A percentile compares a stretch with the other conserved stretches of the same genome.
phyloP scores from a whole-genome alignment of 495 filamentous ascomycete species.

The Diplogelasinospora grovesii region DNA sequence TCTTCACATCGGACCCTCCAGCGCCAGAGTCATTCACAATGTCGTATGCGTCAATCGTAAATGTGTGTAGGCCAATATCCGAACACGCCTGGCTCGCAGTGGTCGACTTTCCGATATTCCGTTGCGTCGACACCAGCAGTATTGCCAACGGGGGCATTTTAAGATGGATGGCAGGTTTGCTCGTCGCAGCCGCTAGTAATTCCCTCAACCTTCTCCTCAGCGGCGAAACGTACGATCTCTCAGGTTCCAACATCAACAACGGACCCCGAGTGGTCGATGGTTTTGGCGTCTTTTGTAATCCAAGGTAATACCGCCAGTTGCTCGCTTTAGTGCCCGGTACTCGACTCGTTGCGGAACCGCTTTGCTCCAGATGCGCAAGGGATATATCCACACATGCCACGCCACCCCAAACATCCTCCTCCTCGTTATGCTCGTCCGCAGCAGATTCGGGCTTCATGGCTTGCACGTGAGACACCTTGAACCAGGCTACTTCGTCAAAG shows the following conservation, averaged over 20 bases:
- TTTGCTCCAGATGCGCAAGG: slow-evolving; percentile 79
- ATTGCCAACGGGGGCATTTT: slow-evolving; percentile 83
- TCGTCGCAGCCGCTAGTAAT: slow-evolving; percentile 80
- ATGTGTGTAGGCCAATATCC: slow-evolving; percentile 86
- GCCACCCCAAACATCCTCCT: slow-evolving; percentile 73
- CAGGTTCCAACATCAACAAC: slow-evolving; percentile 30
- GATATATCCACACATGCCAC: slow-evolving; percentile 75
- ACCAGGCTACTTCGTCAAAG: slow-evolving; percentile 76
- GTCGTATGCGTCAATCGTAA: slow-evolving; percentile 86
- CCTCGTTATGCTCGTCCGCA: slow-evolving; percentile 34
- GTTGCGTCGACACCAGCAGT: slow-evolving; percentile 79
- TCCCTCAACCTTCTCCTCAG: slow-evolving; percentile 74
- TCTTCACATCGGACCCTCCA: slow-evolving; percentile 85
- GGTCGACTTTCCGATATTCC: slow-evolving; percentile 82
- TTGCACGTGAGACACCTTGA: slow-evolving; percentile 69
- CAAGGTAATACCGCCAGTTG: slow-evolving; percentile 82
- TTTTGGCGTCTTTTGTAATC: slow-evolving; percentile 52
- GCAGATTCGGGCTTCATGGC: slow-evolving; percentile 48
- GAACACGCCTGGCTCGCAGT: slow-evolving; percentile 68
- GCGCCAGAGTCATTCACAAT: slow-evolving; percentile 83
- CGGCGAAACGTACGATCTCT: slow-evolving; percentile 51
- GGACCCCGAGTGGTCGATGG: slow-evolving; percentile 32
- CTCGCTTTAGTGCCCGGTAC: slow-evolving; percentile 66
- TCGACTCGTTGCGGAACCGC: slow-evolving; percentile 71
- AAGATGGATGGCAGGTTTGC: slow-evolving; percentile 76